Evolutionary conservation across 441 rosid genomes (phyloP), one percentile per base, ranked within the genome.

Genomic region (Aleurites moluccanus): DNA sequence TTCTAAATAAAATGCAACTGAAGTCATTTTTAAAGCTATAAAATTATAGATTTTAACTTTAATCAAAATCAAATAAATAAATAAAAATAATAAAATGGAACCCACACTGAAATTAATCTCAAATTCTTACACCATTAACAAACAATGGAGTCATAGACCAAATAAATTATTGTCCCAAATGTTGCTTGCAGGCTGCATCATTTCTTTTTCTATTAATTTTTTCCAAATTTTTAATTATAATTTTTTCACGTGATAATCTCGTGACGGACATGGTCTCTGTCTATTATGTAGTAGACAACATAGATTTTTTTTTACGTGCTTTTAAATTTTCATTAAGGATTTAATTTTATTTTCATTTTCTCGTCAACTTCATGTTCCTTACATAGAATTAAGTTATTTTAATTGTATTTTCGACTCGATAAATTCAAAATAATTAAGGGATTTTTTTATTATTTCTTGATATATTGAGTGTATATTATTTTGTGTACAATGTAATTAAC

Each of bases 201-300:
- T 5, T 56, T 66, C 42, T 20, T 23, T 62, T 61, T n/a, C 21
- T n/a, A n/a, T n/a, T 52, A 45, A 10, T 76, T 52, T 21, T 28
- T 18, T 28, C 28, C 14, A 7, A 23, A n/a, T n/a, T n/a, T n/a
- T n/a, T n/a, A n/a, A n/a, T n/a, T n/a, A n/a, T n/a, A n/a, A n/a
- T n/a, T n/a, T 9, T 10, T 4, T 0, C 89, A 88, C 83, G 88
- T 86, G 94, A 83, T 8, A 56, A 71, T 69, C 86, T 65, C 85
- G 85, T 82, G 91, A 80, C 75, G 64, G 83, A 82, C 78, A 72
- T 81, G 85, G 84, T 77, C 82, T 11, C 53, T 87, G 88, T 84
- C 85, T 68, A 77, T 25, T 11, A 55, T 57, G 59, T 67, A 21
- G 79, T 64, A 78, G 89, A 88, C 89, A 88, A 30, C 78, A 64